phyloP scores from a whole-genome alignment of 768 basidiomycete species.

The Trametes cinnabarina region DNA sequence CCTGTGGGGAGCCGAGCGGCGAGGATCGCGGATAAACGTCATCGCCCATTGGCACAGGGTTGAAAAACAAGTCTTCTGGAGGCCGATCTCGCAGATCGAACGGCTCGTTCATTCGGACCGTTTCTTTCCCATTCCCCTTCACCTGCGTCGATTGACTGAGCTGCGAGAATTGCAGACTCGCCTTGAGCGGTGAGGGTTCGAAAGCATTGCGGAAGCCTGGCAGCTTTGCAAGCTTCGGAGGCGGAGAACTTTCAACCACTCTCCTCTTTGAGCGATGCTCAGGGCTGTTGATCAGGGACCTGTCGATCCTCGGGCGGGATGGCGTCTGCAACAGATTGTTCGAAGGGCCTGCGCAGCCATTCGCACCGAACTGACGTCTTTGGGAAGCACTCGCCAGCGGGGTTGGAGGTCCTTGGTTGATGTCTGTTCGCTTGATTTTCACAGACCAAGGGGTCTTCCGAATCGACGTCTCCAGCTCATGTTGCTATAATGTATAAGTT shows the following conservation, averaged over 20 bases:
- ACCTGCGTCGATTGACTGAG: constrained; percentile 8
- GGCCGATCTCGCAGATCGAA: not conserved
- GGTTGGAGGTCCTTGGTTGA: constrained; percentile 40
- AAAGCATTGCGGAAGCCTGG: constrained; percentile 32
- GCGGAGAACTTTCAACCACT: constrained; percentile 1
- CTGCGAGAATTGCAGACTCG: constrained; percentile 10
- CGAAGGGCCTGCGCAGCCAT: constrained; percentile 26
- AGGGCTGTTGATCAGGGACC: constrained; percentile 18
- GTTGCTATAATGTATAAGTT: constrained; percentile 49
- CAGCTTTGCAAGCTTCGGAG: constrained; percentile 23
- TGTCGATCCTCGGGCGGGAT: constrained; percentile 35
- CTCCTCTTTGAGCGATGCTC: not conserved
- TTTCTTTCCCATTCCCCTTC: constrained; percentile 23
- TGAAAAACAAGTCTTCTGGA: constrained; percentile 17
- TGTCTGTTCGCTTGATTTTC: constrained; percentile 40
- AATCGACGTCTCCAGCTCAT: constrained; percentile 57
- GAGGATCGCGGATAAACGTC: not conserved
- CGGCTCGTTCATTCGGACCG: not conserved
- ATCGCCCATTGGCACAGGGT: not conserved
- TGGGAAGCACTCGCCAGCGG: constrained; percentile 41
- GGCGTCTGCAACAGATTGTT: constrained; percentile 37
- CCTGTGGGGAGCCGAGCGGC: not conserved
- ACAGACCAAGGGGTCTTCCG: constrained; percentile 48
- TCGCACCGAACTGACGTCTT: constrained; percentile 37
- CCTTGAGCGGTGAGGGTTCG: constrained; percentile 10